Percentiles rank a stretch among this genome's conserved stretches.
These are phyloP conservation scores for Boletus tomentosulus DNA, from an alignment of 768 basidiomycete genomes.

Conservation along the genomic window DNA sequence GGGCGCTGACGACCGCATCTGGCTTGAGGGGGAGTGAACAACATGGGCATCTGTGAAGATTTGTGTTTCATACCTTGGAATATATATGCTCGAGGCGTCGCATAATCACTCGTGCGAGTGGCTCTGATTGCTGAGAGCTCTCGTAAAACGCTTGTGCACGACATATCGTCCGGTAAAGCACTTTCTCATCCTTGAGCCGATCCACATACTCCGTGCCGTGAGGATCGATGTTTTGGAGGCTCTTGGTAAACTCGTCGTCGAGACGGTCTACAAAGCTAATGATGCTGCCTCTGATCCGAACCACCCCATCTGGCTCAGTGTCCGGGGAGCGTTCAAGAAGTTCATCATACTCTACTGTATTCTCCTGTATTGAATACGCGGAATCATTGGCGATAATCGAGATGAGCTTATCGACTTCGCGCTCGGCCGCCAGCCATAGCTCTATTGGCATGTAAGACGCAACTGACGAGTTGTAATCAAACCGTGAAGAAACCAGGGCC, in stretches of 20 bases:
- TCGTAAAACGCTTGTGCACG: conserved; percentile 92
- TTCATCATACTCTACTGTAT: conserved; percentile 90
- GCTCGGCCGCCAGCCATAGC: conserved; percentile 82
- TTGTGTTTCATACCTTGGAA: conserved; percentile 65
- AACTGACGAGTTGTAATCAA: conserved; percentile 92
- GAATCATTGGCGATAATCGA: conserved; percentile 68
- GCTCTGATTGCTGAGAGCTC: conserved; percentile 68
- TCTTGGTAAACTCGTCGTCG: conserved; percentile 97
- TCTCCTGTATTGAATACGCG: conserved; percentile 80
- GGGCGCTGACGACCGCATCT: conserved; percentile 84
- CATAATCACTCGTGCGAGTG: conserved; percentile 86
- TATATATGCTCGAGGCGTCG: conserved; percentile 96
- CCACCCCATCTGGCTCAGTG: conserved; percentile 64
- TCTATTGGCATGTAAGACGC: conserved; percentile 89
- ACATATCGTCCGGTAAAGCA: conserved; percentile 89
- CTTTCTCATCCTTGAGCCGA: conserved; percentile 92
- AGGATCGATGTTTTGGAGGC: conserved; percentile 96
- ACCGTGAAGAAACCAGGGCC: conserved; percentile 88
- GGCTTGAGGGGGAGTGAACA: conserved; percentile 52
- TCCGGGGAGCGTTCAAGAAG: conserved; percentile 75
- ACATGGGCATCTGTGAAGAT: background rate
- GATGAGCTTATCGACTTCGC: conserved; percentile 86
- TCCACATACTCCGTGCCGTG: conserved; percentile 99
- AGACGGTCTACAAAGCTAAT: conserved; percentile 95
- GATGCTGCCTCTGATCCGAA: conserved; percentile 90